Base-by-base conservation (phyloP, 768 basidiomycete species). In the Tricholomella constricta region DNA sequence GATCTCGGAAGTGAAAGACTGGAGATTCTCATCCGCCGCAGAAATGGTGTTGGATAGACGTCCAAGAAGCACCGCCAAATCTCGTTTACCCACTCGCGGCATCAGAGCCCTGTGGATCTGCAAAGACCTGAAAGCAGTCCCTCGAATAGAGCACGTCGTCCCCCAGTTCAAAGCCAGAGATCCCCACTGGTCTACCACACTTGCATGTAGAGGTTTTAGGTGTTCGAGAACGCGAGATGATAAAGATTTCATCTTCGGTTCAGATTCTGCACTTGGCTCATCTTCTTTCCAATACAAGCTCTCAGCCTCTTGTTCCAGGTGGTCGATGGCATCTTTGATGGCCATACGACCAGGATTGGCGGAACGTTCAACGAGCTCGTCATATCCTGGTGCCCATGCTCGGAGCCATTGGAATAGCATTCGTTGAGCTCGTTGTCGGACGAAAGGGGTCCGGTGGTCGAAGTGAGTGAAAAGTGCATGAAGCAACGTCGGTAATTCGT, bases 71-170 rank as follows among this genome's bases (percentile, higher is more conserved):
- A 88, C 79, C 1, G 89, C 89, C 15, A 97, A 77, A 67, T 91
- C 87, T 7, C 78, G 71, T 51, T 85, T 82, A 47, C 83, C 85
- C 35, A 92, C 79, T 23, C 79, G 75, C 0, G 92, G 88, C 64
- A 84, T 81, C 19, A 97, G 74, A 1, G 88, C 83, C 32, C 92
- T 86, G 70, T 91, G 94, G n/a, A 94, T 76, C 66, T 97, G 94
- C 54, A 97, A 75, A 9, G 94, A 95, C 27, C 94, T 82, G 71
- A 90, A 91, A 2, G 95, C 93, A 17, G 86, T 84, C 34, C 85
- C 84, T 42, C 92, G 84, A 55, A 93, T 91, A 14, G 91, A 88
- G 62, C 93, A 96, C 2, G 86, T 78, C 11, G 92, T 94, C 4
- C 91, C 88, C 86, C 95, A 97, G 25, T 77, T 72, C 52, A 97